Base-by-base conservation (phyloP, 1,284 basidiomycete species). In the Papiliotrema laurentii region DNA sequence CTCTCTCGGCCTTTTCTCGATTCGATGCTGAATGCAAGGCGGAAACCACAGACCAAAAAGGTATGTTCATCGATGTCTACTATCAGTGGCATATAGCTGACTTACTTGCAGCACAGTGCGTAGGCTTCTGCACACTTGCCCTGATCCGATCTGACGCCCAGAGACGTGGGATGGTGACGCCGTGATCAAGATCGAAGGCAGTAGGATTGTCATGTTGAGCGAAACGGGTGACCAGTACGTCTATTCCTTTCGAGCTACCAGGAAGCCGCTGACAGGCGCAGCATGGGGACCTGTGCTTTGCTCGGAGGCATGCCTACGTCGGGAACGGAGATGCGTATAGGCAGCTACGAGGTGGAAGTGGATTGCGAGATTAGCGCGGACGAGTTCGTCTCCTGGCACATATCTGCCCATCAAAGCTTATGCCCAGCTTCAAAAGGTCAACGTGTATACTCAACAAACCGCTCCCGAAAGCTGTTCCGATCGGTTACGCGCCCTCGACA, bases 271-370 rank as follows among this genome's bases (percentile, higher is more conserved):
- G 22, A 43, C n/a, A 28, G 18, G 16, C 51, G 10, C 45, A 69
- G 66, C 30, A 63, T 72, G 51, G 66, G 53, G 5, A 59, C 57
- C 0, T 59, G 59, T 2, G 46, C 56, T 7, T 57, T 67, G 24
- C 49, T 54, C 21, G 65, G 66, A 4, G 40, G 53, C 31, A 26
- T 58, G 13, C 56, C 55, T 13, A 47, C 47, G 6, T 39, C 58
- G 27, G 61, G 69, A 28, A 39, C 53, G 1, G 80, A 82, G 43
- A 75, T 88, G 45, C 72, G 63, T 6, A 67, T 91, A 6, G 81
- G 83, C 1, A 79, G 79, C 30, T 86, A 83, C 65, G 87, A 90
- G 35, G 73, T 88, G 14, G 59, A 64, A 28, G 58, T 70, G 2
- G 68, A 72, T 42, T 53, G 58, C 7, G 39, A 45, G 16, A 52